Evolutionary conservation across 768 basidiomycete genomes (phyloP), one percentile per base, ranked within the genome.

Genomic region (Calocybe cyanea): DNA sequence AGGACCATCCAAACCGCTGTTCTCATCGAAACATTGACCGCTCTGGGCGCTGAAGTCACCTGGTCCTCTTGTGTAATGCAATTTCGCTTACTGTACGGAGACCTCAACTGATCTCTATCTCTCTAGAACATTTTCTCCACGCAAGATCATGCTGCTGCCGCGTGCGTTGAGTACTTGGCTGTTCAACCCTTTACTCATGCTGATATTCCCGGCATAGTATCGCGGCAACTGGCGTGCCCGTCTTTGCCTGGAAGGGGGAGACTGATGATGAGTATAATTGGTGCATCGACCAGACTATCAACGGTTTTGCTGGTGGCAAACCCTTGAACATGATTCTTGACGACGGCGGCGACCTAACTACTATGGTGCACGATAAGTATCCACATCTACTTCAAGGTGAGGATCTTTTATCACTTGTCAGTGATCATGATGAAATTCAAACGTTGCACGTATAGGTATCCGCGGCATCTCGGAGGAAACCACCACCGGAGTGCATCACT

Each of bases 221-320:
- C 54, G 95, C 95, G 54, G 95, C 93, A 14, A 98, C 96, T 49
- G 95, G 95, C 56, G 90, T 98, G 45, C 96, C 96, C 55, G 96
- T 98, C 60, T 99, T 83, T 62, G 96, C 96, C 33, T 99, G 96
- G 96, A 99, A 99, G 75, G 96, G 96, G 46, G 96, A 99, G 76
- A 94, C 94, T 37, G 96, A 98, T 64, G 96, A 97, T 68, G 96
- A 99, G 66, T 98, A 97, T 72, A 62, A 69, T 54, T 99, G 96
- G 96, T 98, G 94, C 66, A 92, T 99, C 57, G 92, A 98, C 62
- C 96, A 99, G 72, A 89, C 91, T 38, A 67, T 99, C 54, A 66
- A 80, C 55, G 89, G 81, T n/a, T 99, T 99, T 80, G 70, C 84
- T 19, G 82, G 73, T 51, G 87, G 87, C 55, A 72, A 94, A 67